Evolutionary conservation across 2,329 filamentous ascomycete species (phyloP), one percentile per base, ranked within the genome.

Genomic region (Zymoseptoria ardabiliae): DNA sequence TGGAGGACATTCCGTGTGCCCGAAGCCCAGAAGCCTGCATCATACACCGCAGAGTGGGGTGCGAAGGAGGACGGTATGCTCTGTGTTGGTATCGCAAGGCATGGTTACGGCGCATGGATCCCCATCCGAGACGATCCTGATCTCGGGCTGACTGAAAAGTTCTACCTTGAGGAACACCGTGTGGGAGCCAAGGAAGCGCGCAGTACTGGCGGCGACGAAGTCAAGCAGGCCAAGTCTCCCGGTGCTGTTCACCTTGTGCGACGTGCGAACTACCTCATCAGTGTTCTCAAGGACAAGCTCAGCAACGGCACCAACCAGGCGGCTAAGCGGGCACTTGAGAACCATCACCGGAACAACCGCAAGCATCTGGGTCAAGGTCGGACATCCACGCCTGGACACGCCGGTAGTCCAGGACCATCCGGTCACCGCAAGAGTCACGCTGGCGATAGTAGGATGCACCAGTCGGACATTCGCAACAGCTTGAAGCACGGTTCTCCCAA

Each of bases 231-330:
- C 41, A 95, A 96, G 70, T 96, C 93, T 2, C 94, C 94, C 3
- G 94, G 94, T n/a, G 93, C 94, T 21, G 94, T 99, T 25, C 94
- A 99, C 72, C 85, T 99, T 51, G 93, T 97, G 57, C 90, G 94
- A 53, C 89, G 94, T 60, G 90, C 93, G 9, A 94, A 97, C 70
- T 99, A 99, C 71, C 82, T 99, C 13, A 81, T 99, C 49, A 96
- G 91, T n/a, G 91, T 99, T 1, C 79, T 99, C 61, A 91, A 93
- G 71, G 90, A 96, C 70, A 91, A 95, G 74, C 88, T 86, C 2
- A 75, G 72, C 66, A 73, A 75, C 54, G 77, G 77, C 25, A 85
- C 85, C 62, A 90, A 96, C 70, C 81, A 83, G 28, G 84, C 84
- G 20, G 89, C 88, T 3, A 91, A 90, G 72, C 87, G 86, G 69